Base-by-base conservation (phyloP, 1,139 yeast genomes). In the Scheffersomyces titani region DNA sequence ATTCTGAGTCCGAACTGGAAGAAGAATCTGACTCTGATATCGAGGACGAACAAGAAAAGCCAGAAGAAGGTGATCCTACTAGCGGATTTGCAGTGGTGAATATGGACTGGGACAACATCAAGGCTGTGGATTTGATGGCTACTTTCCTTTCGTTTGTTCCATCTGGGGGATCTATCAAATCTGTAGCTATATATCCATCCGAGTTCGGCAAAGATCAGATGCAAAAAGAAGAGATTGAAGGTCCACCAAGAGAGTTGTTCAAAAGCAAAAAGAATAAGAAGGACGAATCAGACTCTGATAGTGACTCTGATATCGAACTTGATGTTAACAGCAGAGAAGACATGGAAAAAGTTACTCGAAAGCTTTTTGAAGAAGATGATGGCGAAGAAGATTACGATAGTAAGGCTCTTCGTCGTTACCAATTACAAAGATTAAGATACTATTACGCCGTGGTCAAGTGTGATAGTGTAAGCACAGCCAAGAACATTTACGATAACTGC, bases 31-130 rank as follows among this genome's bases (percentile, higher is more conserved):
- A 83, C 54, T 74, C 81, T 1, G 90, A 84, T 24, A 70, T 80
- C 21, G 91, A 86, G 60, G 63, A 78, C 2, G 93, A 87, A 62
- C 83, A 80, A 22, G 78, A 76, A 44, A 82, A 84, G 57, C 90
- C 96, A 13, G 94, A 90, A 53, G 88, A 86, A 58, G 96, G 97
- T 50, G 98, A 93, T 1, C 97, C 97, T 36, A 82, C 97, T 0
- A 76, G 77, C 46, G 77, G 90, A 5, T 81, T 96, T 69, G 99
- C 99, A 0, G 97, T 89, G 1, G 99, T 96, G 44, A 96, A 96
- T 67, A 80, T 96, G 83, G 99, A 96, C 70, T 96, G 99, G 99
- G 99, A 96, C 65, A 90, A 94, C 68, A 81, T 96, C 20, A 83
- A 86, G 54, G 90, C 98, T 0, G 86, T 85, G 13, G 99, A 94